Base-by-base conservation (phyloP, 2,329 filamentous ascomycete genomes). In the Parastagonospora nodorum region DNA sequence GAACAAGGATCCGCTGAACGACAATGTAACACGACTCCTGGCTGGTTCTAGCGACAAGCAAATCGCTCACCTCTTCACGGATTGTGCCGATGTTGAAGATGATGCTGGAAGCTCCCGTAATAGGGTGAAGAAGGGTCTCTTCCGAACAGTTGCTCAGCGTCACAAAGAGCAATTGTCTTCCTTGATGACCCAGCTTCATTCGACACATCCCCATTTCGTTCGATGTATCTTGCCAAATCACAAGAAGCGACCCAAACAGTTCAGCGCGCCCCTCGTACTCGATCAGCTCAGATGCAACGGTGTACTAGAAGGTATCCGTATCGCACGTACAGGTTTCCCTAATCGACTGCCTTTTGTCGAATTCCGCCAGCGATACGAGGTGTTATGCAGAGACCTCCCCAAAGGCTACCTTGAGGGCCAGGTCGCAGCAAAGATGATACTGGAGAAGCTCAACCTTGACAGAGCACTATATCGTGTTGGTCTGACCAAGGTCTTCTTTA, bases 151-250 rank as follows among this genome's bases (percentile, higher is more conserved):
- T 5, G 94, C 94, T 5, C 94, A 99, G 72, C 84, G 92, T 64
- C 94, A 99, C 79, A 99, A 99, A 75, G 94, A 99, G 73, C 93
- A 97, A 64, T 83, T 99, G n/a, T 90, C 92, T n/a, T 95, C 87
- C 55, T 78, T 99, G 51, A 99, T 99, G 94, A 82, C 83, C 11
- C 92, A 97, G 67, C 83, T 99, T 12, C 89, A 99, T 73, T 95
- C 90, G 0, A 99, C 94, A 0, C 94, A 99, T 71, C 95, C 95
- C 50, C 94, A 99, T 74, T 99, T 99, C 71, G 94, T 99, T 28
- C 89, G 94, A 40, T 99, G 94, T 71, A 99, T 99, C 55, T 82
- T 99, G 52, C 95, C 94, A 3, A 99, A 99, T 69, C 94, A 99
- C 79, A 97, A 96, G 76, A 99, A 99, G 76, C 84, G 88, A 19